These are phyloP conservation scores for Saturnispora serradocipensis DNA, from an alignment of 805 yeast species.

Conservation along the genomic window DNA sequence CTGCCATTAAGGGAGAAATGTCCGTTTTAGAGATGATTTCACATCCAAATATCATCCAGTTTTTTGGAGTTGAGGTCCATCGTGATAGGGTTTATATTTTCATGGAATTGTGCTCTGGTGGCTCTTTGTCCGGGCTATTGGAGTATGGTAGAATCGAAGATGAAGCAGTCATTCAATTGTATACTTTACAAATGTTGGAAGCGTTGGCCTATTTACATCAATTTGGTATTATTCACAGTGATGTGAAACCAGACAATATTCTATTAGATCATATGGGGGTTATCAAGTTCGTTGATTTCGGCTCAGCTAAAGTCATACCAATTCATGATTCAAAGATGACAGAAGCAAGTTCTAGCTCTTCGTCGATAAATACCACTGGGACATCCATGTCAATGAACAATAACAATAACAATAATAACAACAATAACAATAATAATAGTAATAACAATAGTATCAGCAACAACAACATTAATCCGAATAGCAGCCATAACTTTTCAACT, in stretches of 20 bases:
- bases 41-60: slow-evolving; percentile 95
- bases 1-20: slow-evolving; percentile 92
- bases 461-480: not conserved
- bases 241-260: slow-evolving; percentile 92
- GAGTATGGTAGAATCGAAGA: slow-evolving; percentile 94
- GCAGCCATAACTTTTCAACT: not conserved
- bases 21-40: slow-evolving; percentile 88
- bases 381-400: not conserved
- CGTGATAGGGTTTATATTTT: slow-evolving; percentile 90
- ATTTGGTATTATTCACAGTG: slow-evolving; percentile 93
- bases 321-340: slow-evolving; percentile 22
- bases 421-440: not conserved
- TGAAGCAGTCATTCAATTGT: slow-evolving; percentile 84
- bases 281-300: slow-evolving; percentile 93
- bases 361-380: slow-evolving; percentile 6
- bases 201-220: slow-evolving; percentile 92
- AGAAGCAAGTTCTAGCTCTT: slow-evolving; percentile 8
- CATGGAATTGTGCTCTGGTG: slow-evolving; percentile 97
- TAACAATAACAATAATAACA: not conserved
- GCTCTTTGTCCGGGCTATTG: slow-evolving; percentile 75
- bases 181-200: slow-evolving; percentile 86
- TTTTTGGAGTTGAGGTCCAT: slow-evolving; percentile 95
- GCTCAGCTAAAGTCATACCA: slow-evolving; percentile 88
- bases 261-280: slow-evolving; percentile 86
- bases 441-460: not conserved